Base-by-base conservation (phyloP, 1,284 basidiomycete species). In the Trametes sp. region DNA sequence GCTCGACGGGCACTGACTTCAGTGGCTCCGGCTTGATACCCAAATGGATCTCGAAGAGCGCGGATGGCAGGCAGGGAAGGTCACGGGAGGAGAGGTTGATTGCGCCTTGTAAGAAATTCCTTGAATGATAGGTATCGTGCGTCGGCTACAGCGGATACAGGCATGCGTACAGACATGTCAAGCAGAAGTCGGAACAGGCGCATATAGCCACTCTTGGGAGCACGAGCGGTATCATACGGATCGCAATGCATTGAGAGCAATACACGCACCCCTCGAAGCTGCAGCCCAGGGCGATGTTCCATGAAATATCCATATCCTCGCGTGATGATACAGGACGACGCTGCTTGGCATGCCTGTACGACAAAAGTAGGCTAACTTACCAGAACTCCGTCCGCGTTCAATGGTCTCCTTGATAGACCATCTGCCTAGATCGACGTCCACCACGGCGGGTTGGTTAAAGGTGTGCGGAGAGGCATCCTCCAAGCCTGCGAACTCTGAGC, bases 31-130 rank as follows among this genome's bases (percentile, higher is more conserved):
- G 88, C 8, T 80, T 90, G 55, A 94, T 77, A 14, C 86, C 87
- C 24, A 94, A 81, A 74, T 93, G 92, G 4, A 91, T 83, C 70
- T 92, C 89, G 70, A 92, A 94, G n/a, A 94, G 78, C 2, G 84
- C 87, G 13, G 89, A 89, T 4, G 92, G 92, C 19, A 93, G 72
- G 70, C 89, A 92, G 4, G 81, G 82, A 61, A 94, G 76, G 44
- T 82, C 83, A 59, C 92, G 86, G 26, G 90, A 87, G 6, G 88
- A 83, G 62, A 93, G 77, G 76, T 93, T 93, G 69, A 93, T 78
- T 46, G 82, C 81, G 68, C 91, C 91, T 93, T 67, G 57, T 56
- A 52, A 64, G 46, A 65, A 54, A 55, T 41, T 58, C 63, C 67
- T 69, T 69, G 64, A 64, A 65, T 42, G 38, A 69, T 69, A 56